Base-by-base conservation (phyloP, 768 basidiomycete genomes). In the Kwoniella bestiolae region DNA sequence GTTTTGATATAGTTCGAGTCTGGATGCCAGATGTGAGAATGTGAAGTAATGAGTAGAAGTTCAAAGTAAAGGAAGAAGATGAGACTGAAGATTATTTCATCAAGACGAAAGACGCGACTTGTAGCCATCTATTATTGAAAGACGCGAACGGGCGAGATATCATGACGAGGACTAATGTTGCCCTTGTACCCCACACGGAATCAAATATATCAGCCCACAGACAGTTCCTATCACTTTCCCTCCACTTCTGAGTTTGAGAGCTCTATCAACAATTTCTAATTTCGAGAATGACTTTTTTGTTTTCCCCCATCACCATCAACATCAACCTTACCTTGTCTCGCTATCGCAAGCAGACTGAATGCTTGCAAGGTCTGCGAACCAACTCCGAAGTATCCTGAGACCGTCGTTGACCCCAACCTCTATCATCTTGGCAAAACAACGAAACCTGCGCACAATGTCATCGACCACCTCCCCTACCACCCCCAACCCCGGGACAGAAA, bases 91-190 rank as follows among this genome's bases (percentile, higher is more conserved):
- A 32, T 26, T 7, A 28, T 55, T 16, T 55, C 31, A 18, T 14
- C 9, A 26, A 7, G 14, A 28, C 23, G 26, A 38, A 41, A 51
- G 60, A 61, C 60, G 60, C 49, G 60, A 51, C 38, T 41, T 11
- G 2, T 41, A 18, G 38, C 38, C 38, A 41, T 23, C 25, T 31
- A 28, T 28, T 21, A 47, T n/a, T 12, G 28, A 16, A 31, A 35
- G 28, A 31, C 21, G 60, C 49, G 34, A 46, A 32, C n/a, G 31
- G 14, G 28, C n/a, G 16, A 47, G 23, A 32, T n/a, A 23, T 14
- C 14, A 53, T 63, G 62, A 63, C 62, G 62, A 56, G 62, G 62
- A 52, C 50, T 63, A 61, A 61, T 61, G 60, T 61, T 61, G n/a
- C n/a, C n/a, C n/a, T n/a, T n/a, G n/a, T n/a, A n/a, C n/a, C n/a